Conservation (phyloP, 2,329 filamentous ascomycete genomes). For the Apiospora malaysiana region DNA sequence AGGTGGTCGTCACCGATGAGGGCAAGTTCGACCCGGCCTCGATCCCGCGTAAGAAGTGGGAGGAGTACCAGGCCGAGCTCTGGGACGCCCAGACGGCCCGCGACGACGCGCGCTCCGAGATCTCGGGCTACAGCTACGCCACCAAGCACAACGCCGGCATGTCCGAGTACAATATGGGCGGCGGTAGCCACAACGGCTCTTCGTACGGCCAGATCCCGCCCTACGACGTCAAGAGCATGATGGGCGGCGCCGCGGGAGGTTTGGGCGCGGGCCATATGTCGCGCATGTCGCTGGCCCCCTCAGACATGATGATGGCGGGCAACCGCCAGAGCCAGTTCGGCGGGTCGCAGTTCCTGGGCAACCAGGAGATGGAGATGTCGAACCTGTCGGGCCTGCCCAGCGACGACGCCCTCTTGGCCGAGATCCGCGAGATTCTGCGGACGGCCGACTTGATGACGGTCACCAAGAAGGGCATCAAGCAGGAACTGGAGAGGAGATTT, state of each 20-base stretch:
- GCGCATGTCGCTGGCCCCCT: constrained; percentile 81
- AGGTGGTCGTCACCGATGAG: constrained; percentile 93
- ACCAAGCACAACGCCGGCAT: constrained; percentile 73
- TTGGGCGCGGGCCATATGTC: constrained; percentile 54
- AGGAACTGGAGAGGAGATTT: constrained; percentile 89
- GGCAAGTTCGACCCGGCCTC: constrained; percentile 94
- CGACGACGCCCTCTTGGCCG: constrained; percentile 87
- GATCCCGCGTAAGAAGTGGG: constrained; percentile 98
- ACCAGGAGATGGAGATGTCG: constrained; percentile 75
- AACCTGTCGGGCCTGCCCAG: constrained; percentile 79
- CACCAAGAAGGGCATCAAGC: constrained; percentile 98
- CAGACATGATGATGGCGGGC: constrained; percentile 58
- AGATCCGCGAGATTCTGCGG: constrained; percentile 91
- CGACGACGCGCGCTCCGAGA: constrained; percentile 80
- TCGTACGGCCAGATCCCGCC: constrained; percentile 52
- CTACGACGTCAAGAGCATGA: constrained; percentile 46
- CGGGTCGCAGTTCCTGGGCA: constrained; percentile 62
- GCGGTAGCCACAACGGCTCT: constrained; percentile 60
- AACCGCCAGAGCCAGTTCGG: constrained; percentile 68
- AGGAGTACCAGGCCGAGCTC: constrained; percentile 96
- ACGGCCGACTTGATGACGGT: constrained; percentile 96
- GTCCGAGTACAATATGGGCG: constrained; percentile 74
- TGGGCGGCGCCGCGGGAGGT: constrained; percentile 24
- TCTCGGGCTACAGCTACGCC: constrained; percentile 93
- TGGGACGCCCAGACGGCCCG: constrained; percentile 93